Percentiles rank a stretch among this genome's conserved stretches.
These are phyloP conservation scores for Plasmodium berghei DNA, from an alignment of 169 alveolate species.

Conservation along the genomic window DNA sequence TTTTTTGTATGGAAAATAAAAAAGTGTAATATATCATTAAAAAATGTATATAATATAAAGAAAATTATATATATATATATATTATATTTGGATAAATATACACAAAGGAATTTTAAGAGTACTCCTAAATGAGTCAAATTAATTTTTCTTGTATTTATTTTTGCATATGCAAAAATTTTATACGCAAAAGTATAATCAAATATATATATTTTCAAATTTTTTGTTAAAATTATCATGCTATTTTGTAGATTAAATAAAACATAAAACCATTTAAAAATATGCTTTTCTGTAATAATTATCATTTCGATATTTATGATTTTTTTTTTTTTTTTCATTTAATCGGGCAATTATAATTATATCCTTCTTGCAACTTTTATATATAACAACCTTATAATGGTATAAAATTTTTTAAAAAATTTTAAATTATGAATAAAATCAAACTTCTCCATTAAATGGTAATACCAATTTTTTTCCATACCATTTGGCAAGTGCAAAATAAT, in stretches of 20 bases:
- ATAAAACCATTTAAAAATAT: no score
- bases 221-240: no score
- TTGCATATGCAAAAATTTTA: not conserved
- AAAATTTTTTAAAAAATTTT: no score
- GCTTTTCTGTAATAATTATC: no score
- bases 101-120: not conserved
- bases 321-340: slow-evolving; percentile 17
- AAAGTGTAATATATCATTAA: slow-evolving; percentile 14
- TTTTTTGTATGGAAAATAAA: slow-evolving; percentile 1
- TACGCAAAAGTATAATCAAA: no score
- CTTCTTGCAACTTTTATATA: no score
- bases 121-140: slow-evolving; percentile 23
- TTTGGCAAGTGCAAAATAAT: slow-evolving; percentile 93
- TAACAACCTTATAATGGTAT: no score
- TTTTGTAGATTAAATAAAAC: no score
- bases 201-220: no score
- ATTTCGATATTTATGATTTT: not conserved
- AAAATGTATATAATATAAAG: slow-evolving; percentile 7
- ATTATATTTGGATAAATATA: slow-evolving; percentile 5
- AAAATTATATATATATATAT: slow-evolving; percentile 5
- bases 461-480: slow-evolving; percentile 92
- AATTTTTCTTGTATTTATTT: slow-evolving; percentile 22
- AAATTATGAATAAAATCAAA: slow-evolving; percentile 21
- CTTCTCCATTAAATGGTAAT: slow-evolving; percentile 89
- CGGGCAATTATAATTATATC: no score